phyloP scores from a whole-genome alignment of 768 basidiomycete genomes.

The Pulveroboletus frians region DNA sequence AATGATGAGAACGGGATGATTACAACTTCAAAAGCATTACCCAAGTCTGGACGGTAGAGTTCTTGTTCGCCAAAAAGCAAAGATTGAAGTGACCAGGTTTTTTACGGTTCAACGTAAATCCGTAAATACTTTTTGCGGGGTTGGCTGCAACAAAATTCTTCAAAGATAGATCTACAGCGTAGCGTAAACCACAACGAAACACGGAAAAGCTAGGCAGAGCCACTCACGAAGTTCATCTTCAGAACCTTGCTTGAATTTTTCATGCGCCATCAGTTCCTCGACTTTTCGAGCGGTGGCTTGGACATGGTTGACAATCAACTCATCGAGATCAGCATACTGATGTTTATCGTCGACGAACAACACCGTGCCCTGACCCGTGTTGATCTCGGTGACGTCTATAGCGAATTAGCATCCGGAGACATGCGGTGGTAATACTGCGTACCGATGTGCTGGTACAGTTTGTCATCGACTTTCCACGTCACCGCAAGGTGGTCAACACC shows the following conservation, averaged over 20 bases:
- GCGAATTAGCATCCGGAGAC: conserved; percentile 7
- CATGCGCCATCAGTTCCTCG: conserved; percentile 91
- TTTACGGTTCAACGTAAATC: conserved; percentile 86
- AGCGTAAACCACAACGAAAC: background rate
- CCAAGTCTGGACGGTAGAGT: conserved; percentile 87
- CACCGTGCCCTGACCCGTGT: conserved; percentile 63
- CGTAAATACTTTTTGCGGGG: conserved; percentile 92
- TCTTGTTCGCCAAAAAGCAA: conserved; percentile 89
- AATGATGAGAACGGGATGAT: conserved; percentile 1
- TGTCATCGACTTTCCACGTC: conserved; percentile 98
- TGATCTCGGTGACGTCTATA: conserved; percentile 77
- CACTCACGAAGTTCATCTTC: conserved; percentile 90
- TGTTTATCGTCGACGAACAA: conserved; percentile 74
- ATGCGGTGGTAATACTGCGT: conserved; percentile 21
- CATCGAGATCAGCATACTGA: conserved; percentile 89
- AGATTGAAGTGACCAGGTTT: conserved; percentile 91
- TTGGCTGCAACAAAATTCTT: conserved; percentile 91
- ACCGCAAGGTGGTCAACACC: conserved; percentile 91
- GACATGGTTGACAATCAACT: conserved; percentile 94
- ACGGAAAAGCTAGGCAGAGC: background rate
- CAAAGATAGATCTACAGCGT: conserved; percentile 65
- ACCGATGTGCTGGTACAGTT: conserved; percentile 96
- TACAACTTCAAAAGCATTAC: conserved; percentile 35
- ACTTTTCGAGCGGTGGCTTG: conserved; percentile 90
- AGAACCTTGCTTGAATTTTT: conserved; percentile 86